A percentile compares a stretch with the other conserved stretches of the same genome.
phyloP scores from a whole-genome alignment of 192 early-diverging fungal genomes.

The Coemansia pectinata region DNA sequence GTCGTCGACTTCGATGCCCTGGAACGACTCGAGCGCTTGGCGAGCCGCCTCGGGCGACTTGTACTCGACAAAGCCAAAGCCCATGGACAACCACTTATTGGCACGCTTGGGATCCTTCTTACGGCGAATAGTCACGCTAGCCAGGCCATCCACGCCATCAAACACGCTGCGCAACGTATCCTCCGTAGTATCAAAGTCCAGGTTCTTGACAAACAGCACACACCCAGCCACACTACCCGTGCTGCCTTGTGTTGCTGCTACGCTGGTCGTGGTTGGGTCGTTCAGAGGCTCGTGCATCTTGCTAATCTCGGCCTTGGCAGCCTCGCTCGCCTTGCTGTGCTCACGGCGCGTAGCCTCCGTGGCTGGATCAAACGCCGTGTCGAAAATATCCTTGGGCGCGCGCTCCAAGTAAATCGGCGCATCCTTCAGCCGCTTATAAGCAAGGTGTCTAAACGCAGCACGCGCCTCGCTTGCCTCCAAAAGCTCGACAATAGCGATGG shows the following conservation, averaged over 20 bases:
- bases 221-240: slow-evolving; percentile 58
- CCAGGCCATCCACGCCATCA: slow-evolving; percentile 70
- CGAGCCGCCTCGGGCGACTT: slow-evolving; percentile 75
- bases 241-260: slow-evolving; percentile 32
- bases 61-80: slow-evolving; percentile 98
- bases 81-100: slow-evolving; percentile 81
- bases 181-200: slow-evolving; percentile 89
- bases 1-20: slow-evolving; percentile 82
- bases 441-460: slow-evolving; percentile 81
- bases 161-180: slow-evolving; percentile 75
- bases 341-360: slow-evolving; percentile 40
- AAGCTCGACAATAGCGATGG: slow-evolving; percentile 94
- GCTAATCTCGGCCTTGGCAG: slow-evolving; percentile 40
- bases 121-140: slow-evolving; percentile 77
- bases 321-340: slow-evolving; percentile 33
- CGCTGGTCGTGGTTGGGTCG: slow-evolving; percentile 38
- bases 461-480: slow-evolving; percentile 87
- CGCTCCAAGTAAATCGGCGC: slow-evolving; percentile 92
- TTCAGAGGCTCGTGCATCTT: slow-evolving; percentile 49
- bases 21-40: slow-evolving; percentile 84
- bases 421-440: slow-evolving; percentile 90
- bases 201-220: slow-evolving; percentile 95
- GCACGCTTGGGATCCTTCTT: slow-evolving; percentile 87
- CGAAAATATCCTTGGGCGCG: slow-evolving; percentile 85
- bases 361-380: slow-evolving; percentile 49